Evolutionary conservation across 208 protist genomes (phyloP).

Genomic region (Acanthamoeba castellanii): DNA sequence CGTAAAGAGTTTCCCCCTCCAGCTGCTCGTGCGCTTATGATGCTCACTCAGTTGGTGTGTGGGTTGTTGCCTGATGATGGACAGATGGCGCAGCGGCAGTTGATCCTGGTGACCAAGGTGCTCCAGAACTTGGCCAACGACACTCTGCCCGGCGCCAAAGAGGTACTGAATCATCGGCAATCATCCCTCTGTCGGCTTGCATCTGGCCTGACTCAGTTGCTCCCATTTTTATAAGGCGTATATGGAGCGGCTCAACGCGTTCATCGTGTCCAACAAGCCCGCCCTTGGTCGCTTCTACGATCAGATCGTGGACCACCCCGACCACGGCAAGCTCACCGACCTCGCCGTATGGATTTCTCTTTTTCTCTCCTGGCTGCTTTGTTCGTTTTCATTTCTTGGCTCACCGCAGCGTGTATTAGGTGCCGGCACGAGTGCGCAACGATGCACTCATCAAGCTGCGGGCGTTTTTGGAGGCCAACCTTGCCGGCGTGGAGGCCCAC

Average conservation of each 20-base stretch:
- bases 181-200: too few species aligned
- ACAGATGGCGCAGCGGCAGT: constrained; percentile 4
- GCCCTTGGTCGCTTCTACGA: not conserved
- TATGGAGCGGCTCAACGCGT: too few species aligned
- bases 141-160: constrained; percentile 57
- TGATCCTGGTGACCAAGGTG: constrained; percentile 83
- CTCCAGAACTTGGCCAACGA: constrained; percentile 86
- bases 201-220: too few species aligned
- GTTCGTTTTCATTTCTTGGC: not conserved
- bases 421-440: not conserved
- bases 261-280: not conserved
- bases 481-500: too few species aligned
- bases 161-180: not conserved
- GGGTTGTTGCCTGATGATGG: constrained; percentile 24
- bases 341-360: not conserved
- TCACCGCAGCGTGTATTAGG: not conserved
- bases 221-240: too few species aligned
- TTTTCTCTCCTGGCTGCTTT: not conserved
- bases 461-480: not conserved
- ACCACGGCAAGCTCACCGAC: not conserved
- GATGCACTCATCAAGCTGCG: not conserved
- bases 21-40: not conserved
- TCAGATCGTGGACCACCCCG: constrained; percentile 24
- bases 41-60: not conserved
- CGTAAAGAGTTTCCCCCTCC: not conserved